These are phyloP conservation scores for Darksidea phi DNA, from an alignment of 495 filamentous ascomycete genomes.

Conservation along the genomic window DNA sequence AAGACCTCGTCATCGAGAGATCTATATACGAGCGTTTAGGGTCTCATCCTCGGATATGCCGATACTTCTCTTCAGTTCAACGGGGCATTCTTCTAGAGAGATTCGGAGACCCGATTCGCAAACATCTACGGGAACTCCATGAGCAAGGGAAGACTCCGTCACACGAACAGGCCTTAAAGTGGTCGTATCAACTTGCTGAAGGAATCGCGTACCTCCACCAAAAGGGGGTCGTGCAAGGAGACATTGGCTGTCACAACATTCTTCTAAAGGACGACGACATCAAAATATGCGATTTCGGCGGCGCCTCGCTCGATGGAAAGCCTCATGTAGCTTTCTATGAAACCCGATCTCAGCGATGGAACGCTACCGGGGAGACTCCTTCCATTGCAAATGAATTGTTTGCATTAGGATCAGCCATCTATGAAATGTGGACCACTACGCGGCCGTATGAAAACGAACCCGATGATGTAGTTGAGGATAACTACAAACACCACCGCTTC, in stretches of 20 bases:
- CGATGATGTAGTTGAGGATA: not conserved
- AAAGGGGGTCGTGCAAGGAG: not conserved
- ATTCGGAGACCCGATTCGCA: not conserved
- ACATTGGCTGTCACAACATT: slow-evolving; percentile 1
- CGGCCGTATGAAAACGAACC: not conserved
- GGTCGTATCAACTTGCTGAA: not conserved
- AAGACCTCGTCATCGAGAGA: not conserved
- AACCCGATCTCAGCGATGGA: not conserved
- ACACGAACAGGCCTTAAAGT: not conserved
- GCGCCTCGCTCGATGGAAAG: not conserved
- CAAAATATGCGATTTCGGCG: not conserved
- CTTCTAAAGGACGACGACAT: not conserved
- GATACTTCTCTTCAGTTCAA: not conserved
- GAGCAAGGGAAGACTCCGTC: not conserved
- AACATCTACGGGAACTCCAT: slow-evolving; percentile 1
- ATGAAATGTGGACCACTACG: not conserved
- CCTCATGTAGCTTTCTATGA: not conserved
- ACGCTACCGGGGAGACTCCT: not conserved
- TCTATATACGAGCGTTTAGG: slow-evolving; percentile 1
- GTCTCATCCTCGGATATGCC: slow-evolving; percentile 1
- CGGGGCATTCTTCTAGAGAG: not conserved
- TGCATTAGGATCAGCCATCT: not conserved
- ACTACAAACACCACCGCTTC: not conserved
- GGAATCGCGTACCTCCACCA: not conserved
- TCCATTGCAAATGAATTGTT: slow-evolving; percentile 1